Conservation (phyloP, 2,329 filamentous ascomycete species). For the Cercospora sp. region DNA sequence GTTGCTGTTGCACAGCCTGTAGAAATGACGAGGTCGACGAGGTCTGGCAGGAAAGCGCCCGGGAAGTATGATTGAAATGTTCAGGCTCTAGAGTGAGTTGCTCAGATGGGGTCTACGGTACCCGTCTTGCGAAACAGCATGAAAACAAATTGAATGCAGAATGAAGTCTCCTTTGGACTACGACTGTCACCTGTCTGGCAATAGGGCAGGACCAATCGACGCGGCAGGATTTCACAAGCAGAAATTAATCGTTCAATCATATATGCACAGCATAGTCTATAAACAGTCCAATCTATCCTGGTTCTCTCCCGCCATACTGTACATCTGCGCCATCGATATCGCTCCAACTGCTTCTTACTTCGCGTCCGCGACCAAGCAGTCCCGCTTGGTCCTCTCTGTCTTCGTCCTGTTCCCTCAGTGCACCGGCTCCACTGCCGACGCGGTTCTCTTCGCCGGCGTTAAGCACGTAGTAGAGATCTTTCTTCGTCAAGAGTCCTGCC, state of each 20-base stretch:
- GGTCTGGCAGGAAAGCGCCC: neutral
- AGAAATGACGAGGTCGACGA: neutral
- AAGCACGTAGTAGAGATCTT: slow-evolving; percentile 92
- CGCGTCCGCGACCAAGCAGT: slow-evolving; percentile 32
- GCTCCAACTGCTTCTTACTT: neutral
- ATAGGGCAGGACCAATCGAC: no score
- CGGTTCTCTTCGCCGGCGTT: slow-evolving; percentile 61
- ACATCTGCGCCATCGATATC: neutral
- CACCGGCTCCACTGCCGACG: slow-evolving; percentile 37
- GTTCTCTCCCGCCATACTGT: neutral
- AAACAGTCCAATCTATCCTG: neutral
- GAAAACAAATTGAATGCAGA: neutral
- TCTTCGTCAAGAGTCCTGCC: slow-evolving; percentile 88
- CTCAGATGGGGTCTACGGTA: neutral
- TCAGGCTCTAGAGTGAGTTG: neutral
- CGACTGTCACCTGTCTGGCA: neutral
- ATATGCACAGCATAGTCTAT: slow-evolving; percentile 1
- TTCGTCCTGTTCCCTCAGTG: slow-evolving; percentile 40
- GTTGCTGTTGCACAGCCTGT: neutral
- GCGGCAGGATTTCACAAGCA: neutral
- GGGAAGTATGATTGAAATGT: neutral
- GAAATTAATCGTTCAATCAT: neutral
- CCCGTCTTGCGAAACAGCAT: neutral
- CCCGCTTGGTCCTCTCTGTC: slow-evolving; percentile 45
- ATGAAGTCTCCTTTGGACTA: neutral